Percentiles rank a stretch among this genome's conserved stretches.
These are phyloP conservation scores for Citeromyces siamensis DNA, from an alignment of 1,139 yeast species.

Conservation along the genomic window DNA sequence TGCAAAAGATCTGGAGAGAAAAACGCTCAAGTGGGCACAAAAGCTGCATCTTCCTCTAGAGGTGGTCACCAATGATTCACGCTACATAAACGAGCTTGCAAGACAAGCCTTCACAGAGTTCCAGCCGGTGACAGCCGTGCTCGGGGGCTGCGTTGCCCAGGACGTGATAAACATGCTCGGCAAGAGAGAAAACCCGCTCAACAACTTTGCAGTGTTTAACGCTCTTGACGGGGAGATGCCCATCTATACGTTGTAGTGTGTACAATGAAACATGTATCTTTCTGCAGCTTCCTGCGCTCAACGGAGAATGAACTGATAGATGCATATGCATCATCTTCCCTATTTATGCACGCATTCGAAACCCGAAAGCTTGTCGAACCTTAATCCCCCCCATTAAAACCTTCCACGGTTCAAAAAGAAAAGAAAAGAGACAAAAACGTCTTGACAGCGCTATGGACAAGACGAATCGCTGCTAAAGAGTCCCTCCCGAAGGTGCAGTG, in stretches of 20 bases:
- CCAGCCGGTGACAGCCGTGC: slow-evolving; percentile 75
- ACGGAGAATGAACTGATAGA: too few relatives aligned
- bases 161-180: slow-evolving; percentile 80
- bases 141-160: slow-evolving; percentile 88
- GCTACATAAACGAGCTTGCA: slow-evolving; percentile 26
- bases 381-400: too few relatives aligned
- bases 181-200: slow-evolving; percentile 67
- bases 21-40: slow-evolving; percentile 18
- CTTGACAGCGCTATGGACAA: too few relatives aligned
- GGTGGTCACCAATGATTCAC: slow-evolving; percentile 17
- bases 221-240: slow-evolving; percentile 68
- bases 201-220: slow-evolving; percentile 70
- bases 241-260: slow-evolving; percentile 44
- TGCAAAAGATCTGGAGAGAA: slow-evolving; percentile 10
- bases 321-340: too few relatives aligned
- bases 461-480: too few relatives aligned
- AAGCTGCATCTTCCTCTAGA: slow-evolving; percentile 24
- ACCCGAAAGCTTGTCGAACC: too few relatives aligned
- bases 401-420: too few relatives aligned
- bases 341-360: too few relatives aligned
- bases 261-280: too few relatives aligned
- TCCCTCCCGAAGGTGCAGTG: too few relatives aligned
- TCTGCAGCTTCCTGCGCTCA: too few relatives aligned
- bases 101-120: slow-evolving; percentile 56
- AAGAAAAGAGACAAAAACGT: too few relatives aligned